A percentile compares a stretch with the other conserved stretches of the same genome.
These are phyloP conservation scores for Fraxinus floribunda DNA, from an alignment of 305 asterid genomes.

Conservation along the genomic window DNA sequence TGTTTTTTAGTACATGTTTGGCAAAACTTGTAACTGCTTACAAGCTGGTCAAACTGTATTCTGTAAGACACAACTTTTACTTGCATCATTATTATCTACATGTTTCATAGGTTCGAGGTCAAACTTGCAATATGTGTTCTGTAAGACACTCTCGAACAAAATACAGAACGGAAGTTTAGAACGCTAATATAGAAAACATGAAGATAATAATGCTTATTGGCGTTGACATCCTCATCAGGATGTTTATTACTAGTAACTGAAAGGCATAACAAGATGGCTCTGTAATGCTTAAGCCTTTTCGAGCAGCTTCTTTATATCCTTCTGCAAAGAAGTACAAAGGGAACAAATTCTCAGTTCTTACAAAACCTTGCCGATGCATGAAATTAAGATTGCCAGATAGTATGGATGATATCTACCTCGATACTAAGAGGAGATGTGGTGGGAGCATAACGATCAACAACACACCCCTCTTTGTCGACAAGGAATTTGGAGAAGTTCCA, in stretches of 20 bases:
- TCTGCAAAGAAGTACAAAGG: slow-evolving; percentile 29
- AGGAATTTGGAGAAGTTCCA: slow-evolving; percentile 86
- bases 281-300: slow-evolving; percentile 25
- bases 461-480: slow-evolving; percentile 68
- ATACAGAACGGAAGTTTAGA: neutral
- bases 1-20: neutral
- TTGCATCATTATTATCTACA: neutral
- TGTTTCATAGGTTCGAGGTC: too few relatives aligned
- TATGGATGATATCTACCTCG: slow-evolving; percentile 49
- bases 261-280: neutral
- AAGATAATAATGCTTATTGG: neutral
- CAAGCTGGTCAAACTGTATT: neutral
- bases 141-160: neutral
- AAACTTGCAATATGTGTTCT: too few relatives aligned
- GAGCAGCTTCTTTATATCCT: slow-evolving; percentile 51
- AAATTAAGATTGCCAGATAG: neutral
- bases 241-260: neutral
- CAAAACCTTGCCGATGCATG: neutral
- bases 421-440: slow-evolving; percentile 88
- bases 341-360: neutral
- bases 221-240: neutral
- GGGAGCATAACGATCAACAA: slow-evolving; percentile 90
- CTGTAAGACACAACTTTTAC: neutral
- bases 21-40: neutral
- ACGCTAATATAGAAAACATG: neutral